Percentiles rank a stretch among this genome's conserved stretches.
phyloP scores from a whole-genome alignment of 2,329 filamentous ascomycete species.

The Fusarium chaquense region DNA sequence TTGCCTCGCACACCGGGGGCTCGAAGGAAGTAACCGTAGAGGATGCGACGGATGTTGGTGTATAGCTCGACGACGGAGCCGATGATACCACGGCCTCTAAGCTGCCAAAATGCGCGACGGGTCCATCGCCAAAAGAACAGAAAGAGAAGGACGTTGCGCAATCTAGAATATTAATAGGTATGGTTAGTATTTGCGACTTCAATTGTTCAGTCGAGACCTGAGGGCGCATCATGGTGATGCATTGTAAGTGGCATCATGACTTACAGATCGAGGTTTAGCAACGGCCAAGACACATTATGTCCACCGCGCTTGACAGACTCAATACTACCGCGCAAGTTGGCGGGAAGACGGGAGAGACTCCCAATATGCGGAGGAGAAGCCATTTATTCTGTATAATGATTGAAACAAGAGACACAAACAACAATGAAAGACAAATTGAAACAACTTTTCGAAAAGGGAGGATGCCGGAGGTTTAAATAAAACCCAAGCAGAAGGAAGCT shows the following conservation, averaged over 20 bases:
- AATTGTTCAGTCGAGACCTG: neutral
- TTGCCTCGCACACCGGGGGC: slow-evolving; percentile 87
- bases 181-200: neutral
- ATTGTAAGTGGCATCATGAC: slow-evolving; percentile 49
- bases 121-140: slow-evolving; percentile 88
- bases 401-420: slow-evolving; percentile 2
- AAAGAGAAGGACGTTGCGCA: slow-evolving; percentile 89
- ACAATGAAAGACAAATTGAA: slow-evolving; percentile 12
- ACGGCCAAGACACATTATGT: slow-evolving; percentile 66
- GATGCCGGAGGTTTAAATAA: slow-evolving; percentile 27
- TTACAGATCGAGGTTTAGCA: slow-evolving; percentile 77
- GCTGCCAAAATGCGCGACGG: slow-evolving; percentile 82
- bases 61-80: slow-evolving; percentile 84
- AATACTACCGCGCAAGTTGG: slow-evolving; percentile 77
- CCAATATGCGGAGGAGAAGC: slow-evolving; percentile 61
- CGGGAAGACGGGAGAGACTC: slow-evolving; percentile 76
- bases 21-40: slow-evolving; percentile 87
- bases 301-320: slow-evolving; percentile 69
- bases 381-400: slow-evolving; percentile 20
- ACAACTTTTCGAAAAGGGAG: slow-evolving; percentile 1
- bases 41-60: slow-evolving; percentile 74
- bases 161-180: slow-evolving; percentile 57
- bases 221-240: slow-evolving; percentile 6
- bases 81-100: slow-evolving; percentile 88
- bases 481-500: slow-evolving; percentile 23